Evolutionary conservation across 2,329 filamentous ascomycete genomes (phyloP), one percentile per base, ranked within the genome.

Genomic region (Diaporthe ilicicola): DNA sequence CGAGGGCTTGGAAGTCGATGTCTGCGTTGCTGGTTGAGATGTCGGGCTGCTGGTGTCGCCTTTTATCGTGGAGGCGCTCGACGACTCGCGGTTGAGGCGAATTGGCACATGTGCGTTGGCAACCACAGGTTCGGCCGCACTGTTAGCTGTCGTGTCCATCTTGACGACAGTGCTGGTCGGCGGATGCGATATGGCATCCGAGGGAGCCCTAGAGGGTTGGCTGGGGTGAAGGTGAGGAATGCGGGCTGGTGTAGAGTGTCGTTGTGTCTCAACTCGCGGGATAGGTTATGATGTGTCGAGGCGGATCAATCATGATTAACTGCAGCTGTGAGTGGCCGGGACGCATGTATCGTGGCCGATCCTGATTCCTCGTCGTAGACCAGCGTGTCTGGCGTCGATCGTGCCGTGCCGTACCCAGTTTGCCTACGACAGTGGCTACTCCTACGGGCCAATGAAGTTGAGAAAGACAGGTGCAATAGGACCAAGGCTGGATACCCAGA

Each of bases 71-170:
- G 75, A 74, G 34, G 74, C 70, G 17, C 70, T 67, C 32, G 76
- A 74, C 64, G 76, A 77, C 70, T 76, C 74, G 76, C 74, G 78
- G 76, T 73, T 78, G 72, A 73, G 73, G 73, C 74, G 74, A 73
- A 74, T 70, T 72, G 70, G 46, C 70, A 62, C 70, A 61, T 66
- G 72, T 65, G 73, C 66, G 44, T 73, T 71, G 72, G 71, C 66
- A 72, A 72, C 62, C 69, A 75, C 61, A 75, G 75, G 72, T 76
- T 77, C 77, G 75, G 77, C 76, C 72, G 76, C 74, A 68, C 75
- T 76, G 75, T 73, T 77, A 72, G 76, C 73, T 76, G 80, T 76
- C 75, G 76, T 79, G 78, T 81, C 79, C 80, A 82, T 82, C 74
- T 69, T 72, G 73, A 70, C 72, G 75, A 70, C 46, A 62, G 66